A percentile compares a stretch with the other conserved stretches of the same genome.
phyloP scores from a whole-genome alignment of 2,329 filamentous ascomycete genomes.

The Penicillium sclerotigenum region DNA sequence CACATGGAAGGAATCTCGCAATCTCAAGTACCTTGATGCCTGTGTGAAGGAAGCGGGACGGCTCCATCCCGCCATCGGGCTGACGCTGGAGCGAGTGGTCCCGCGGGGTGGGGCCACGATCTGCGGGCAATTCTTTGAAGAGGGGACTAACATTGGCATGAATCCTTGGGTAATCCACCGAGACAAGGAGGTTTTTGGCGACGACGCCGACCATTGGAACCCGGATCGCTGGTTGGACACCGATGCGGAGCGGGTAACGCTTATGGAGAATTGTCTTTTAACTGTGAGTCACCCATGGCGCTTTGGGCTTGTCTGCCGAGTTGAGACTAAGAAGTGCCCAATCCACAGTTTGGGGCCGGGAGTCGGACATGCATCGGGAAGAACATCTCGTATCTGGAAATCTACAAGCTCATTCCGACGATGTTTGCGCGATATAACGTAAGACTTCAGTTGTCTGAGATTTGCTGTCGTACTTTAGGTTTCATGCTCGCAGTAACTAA shows the following conservation, averaged over 20 bases:
- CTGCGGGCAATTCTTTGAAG: slow-evolving; percentile 34
- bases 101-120: background rate
- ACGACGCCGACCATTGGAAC: slow-evolving; percentile 43
- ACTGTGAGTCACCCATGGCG: too few relatives aligned
- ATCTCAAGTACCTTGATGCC: slow-evolving; percentile 28
- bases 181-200: slow-evolving; percentile 24
- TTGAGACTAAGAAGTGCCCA: too few relatives aligned
- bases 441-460: too few relatives aligned
- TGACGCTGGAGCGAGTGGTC: slow-evolving; percentile 11
- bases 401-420: slow-evolving; percentile 50
- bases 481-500: background rate
- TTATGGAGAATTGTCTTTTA: slow-evolving; percentile 1
- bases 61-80: slow-evolving; percentile 38
- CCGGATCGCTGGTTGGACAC: slow-evolving; percentile 51
- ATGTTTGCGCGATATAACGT: background rate
- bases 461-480: background rate
- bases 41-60: slow-evolving; percentile 26
- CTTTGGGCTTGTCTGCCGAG: too few relatives aligned
- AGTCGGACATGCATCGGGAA: slow-evolving; percentile 24
- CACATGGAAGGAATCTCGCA: slow-evolving; percentile 16
- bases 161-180: slow-evolving; percentile 44
- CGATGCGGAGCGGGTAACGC: background rate
- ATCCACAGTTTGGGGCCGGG: slow-evolving; percentile 3
- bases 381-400: slow-evolving; percentile 26
- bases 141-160: slow-evolving; percentile 47